These are phyloP conservation scores for Talaromyces marneffei DNA, from an alignment of 2,329 filamentous ascomycete genomes.

Conservation along the genomic window DNA sequence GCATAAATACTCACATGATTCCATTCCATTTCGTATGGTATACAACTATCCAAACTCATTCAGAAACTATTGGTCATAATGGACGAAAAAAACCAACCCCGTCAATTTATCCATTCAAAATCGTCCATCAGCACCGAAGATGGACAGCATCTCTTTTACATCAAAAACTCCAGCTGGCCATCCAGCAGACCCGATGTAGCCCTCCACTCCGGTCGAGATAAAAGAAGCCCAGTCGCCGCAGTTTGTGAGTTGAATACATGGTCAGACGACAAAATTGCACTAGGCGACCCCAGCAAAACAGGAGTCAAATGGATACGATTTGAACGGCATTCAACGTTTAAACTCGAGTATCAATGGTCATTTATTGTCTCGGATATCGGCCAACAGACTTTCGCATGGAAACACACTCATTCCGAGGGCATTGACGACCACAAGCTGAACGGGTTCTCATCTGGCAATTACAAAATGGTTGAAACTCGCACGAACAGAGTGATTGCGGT, in stretches of 20 bases:
- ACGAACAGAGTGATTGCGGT: constrained; percentile 17
- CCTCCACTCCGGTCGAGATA: not conserved
- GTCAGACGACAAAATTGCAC: constrained; percentile 29
- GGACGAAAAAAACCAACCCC: not conserved
- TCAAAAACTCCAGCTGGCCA: not conserved
- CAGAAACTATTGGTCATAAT: not conserved
- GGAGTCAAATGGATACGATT: constrained; percentile 28
- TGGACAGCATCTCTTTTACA: not conserved
- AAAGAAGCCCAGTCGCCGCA: constrained; percentile 18
- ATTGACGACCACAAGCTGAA: constrained; percentile 21
- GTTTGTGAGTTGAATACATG: constrained; percentile 31
- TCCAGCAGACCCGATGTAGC: not conserved
- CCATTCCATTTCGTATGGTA: too few relatives aligned
- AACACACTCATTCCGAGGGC: constrained; percentile 27
- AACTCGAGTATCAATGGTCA: constrained; percentile 26
- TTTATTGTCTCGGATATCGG: constrained; percentile 14
- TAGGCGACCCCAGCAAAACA: constrained; percentile 25
- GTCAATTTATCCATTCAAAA: not conserved
- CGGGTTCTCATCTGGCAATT: constrained; percentile 21
- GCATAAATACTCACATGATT: not conserved
- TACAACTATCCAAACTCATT: not conserved
- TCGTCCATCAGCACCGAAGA: not conserved
- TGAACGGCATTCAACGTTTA: constrained; percentile 20
- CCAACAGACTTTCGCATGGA: constrained; percentile 29
- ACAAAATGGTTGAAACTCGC: constrained; percentile 23